Conservation (phyloP, 768 basidiomycete species). For the Daedaleopsis sinensis region DNA sequence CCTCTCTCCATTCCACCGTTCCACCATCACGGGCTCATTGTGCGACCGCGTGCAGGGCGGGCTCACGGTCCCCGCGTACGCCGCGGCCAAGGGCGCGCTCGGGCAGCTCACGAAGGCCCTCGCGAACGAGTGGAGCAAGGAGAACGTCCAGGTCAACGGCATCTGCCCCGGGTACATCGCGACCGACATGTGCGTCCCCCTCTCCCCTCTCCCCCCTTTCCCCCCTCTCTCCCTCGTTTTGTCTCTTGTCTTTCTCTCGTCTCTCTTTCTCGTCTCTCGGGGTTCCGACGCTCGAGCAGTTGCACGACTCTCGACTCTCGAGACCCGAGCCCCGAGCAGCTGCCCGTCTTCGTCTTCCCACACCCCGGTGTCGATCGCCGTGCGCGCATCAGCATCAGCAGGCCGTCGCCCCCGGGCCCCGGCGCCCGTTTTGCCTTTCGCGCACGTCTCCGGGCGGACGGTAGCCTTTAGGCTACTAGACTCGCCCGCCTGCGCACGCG, state of each 20-base stretch:
- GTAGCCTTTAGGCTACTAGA: slow-evolving; percentile 17
- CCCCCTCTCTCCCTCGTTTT: no score
- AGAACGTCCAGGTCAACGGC: slow-evolving; percentile 87
- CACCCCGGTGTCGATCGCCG: background rate
- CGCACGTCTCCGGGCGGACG: slow-evolving; percentile 16
- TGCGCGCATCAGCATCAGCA: background rate
- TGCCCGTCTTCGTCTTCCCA: no score
- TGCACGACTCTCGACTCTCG: background rate
- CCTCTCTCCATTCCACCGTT: background rate
- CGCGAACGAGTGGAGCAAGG: slow-evolving; percentile 90
- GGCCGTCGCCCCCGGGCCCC: background rate
- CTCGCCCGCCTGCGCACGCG: background rate
- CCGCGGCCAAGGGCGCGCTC: slow-evolving; percentile 87
- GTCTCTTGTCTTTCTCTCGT: no score
- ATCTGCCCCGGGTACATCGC: slow-evolving; percentile 88
- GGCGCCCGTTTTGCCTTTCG: slow-evolving; percentile 15
- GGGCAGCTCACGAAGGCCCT: slow-evolving; percentile 88
- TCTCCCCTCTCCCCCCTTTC: no score
- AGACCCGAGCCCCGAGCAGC: no score
- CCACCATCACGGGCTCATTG: background rate
- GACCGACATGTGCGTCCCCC: slow-evolving; percentile 73
- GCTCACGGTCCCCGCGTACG: slow-evolving; percentile 84
- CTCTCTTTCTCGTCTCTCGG: no score
- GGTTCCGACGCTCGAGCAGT: no score
- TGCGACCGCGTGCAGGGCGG: slow-evolving; percentile 46